A percentile compares a stretch with the other conserved stretches of the same genome.
Evolutionary conservation across 345 rosid genomes (phyloP).

Genomic region (Alliaria petiolata): DNA sequence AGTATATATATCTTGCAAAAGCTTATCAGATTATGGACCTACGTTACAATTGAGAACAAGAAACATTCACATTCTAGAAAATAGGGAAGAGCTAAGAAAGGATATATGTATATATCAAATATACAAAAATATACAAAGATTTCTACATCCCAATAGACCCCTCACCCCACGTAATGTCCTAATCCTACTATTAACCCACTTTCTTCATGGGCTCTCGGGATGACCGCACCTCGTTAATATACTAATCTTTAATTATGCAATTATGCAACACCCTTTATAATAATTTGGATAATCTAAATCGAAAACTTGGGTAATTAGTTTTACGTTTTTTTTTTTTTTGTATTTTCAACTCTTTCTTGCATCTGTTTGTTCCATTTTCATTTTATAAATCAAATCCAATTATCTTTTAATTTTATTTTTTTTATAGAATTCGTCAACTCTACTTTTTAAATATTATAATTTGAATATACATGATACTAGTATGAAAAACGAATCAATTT

Average conservation of each 20-base stretch:
- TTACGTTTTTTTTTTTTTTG: too few species aligned
- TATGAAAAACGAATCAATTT: not conserved
- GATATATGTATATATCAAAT: not conserved
- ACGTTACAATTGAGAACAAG: not conserved
- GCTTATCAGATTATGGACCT: not conserved
- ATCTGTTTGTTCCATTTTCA: not conserved
- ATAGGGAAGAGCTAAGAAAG: not conserved
- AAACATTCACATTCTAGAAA: not conserved
- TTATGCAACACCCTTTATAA: not conserved
- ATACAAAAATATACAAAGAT: too few species aligned
- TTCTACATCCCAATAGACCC: not conserved
- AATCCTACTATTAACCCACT: constrained; percentile 33
- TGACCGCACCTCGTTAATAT: constrained; percentile 33
- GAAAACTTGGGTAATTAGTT: not conserved
- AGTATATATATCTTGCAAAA: not conserved
- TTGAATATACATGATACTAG: too few species aligned
- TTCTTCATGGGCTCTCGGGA: constrained; percentile 30
- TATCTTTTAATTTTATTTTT: not conserved
- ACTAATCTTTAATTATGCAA: constrained; percentile 20
- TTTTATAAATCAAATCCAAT: not conserved
- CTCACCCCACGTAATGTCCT: constrained; percentile 21
- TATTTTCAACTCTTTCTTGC: too few species aligned
- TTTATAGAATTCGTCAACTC: not conserved
- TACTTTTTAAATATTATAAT: too few species aligned
- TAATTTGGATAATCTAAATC: not conserved